A percentile compares a stretch with the other conserved stretches of the same genome.
These are phyloP conservation scores for Pisolithus marmoratus DNA, from an alignment of 768 basidiomycete genomes.

Conservation along the genomic window DNA sequence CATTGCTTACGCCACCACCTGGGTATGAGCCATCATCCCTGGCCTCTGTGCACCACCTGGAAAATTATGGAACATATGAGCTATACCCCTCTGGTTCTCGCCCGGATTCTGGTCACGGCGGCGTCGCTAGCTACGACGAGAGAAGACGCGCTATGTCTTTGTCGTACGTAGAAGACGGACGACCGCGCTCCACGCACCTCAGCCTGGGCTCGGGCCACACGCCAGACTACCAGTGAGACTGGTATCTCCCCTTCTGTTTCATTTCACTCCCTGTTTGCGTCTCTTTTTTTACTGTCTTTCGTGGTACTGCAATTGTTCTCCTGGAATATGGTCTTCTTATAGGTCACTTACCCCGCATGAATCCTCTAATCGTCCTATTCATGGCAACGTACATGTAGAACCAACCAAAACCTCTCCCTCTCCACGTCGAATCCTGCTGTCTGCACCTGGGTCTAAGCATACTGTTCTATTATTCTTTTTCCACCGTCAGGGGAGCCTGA, in stretches of 20 bases:
- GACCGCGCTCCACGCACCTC: constrained; percentile 15
- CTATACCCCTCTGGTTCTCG: constrained; percentile 35
- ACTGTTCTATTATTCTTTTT: neutral
- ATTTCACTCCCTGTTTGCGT: neutral
- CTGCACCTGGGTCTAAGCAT: neutral
- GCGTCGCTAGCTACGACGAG: constrained; percentile 17
- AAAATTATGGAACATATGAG: constrained; percentile 26
- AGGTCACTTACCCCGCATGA: neutral
- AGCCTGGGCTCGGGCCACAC: constrained; percentile 4
- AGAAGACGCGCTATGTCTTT: constrained; percentile 8
- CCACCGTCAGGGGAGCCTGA: neutral
- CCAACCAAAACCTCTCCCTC: neutral
- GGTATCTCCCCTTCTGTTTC: neutral
- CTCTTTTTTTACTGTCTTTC: neutral
- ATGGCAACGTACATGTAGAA: constrained; percentile 6
- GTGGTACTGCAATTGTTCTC: neutral
- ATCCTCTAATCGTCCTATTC: neutral
- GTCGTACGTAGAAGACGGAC: constrained; percentile 8
- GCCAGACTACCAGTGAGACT: constrained; percentile 7
- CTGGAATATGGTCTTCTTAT: constrained; percentile 5
- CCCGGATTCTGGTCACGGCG: constrained; percentile 37
- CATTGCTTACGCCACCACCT: constrained; percentile 64
- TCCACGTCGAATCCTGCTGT: neutral
- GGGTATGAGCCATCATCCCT: constrained; percentile 47
- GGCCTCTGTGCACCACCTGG: constrained; percentile 8